A percentile compares a stretch with the other conserved stretches of the same genome.
These are phyloP conservation scores for Fusarium newnesense DNA, from an alignment of 2,329 filamentous ascomycete species.

Conservation along the genomic window DNA sequence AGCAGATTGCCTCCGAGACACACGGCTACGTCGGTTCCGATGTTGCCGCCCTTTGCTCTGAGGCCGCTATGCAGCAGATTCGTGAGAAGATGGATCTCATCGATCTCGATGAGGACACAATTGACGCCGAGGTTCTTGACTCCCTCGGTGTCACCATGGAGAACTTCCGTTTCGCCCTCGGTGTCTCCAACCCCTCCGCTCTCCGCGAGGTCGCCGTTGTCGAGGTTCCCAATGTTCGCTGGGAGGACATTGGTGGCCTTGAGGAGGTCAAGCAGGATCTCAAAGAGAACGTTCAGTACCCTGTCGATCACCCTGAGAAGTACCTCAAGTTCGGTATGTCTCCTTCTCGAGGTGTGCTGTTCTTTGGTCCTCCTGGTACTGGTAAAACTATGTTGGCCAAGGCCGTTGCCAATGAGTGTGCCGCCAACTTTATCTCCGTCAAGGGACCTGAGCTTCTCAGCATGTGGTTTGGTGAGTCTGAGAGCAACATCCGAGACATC, in stretches of 20 bases:
- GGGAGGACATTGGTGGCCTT: constrained; percentile 99
- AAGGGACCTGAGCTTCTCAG: constrained; percentile 98
- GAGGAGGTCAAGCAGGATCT: constrained; percentile 99
- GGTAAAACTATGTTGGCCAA: constrained; percentile 99
- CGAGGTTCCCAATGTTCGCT: constrained; percentile 98
- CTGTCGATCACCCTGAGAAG: constrained; percentile 98
- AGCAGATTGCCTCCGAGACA: constrained; percentile 96
- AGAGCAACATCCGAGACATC: constrained; percentile 99
- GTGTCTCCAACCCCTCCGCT: constrained; percentile 97
- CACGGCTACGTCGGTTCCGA: constrained; percentile 99
- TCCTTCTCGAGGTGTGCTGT: constrained; percentile 96
- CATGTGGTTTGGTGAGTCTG: constrained; percentile 99
- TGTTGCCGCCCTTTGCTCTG: constrained; percentile 96
- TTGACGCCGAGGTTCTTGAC: constrained; percentile 97
- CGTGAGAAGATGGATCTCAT: constrained; percentile 99
- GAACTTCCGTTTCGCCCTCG: constrained; percentile 99
- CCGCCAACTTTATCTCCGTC: constrained; percentile 99
- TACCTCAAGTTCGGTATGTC: constrained; percentile 99
- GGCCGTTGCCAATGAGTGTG: constrained; percentile 98
- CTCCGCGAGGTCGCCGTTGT: constrained; percentile 99
- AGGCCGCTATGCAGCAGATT: constrained; percentile 99
- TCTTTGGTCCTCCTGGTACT: constrained; percentile 99
- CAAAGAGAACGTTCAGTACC: constrained; percentile 98
- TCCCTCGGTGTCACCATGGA: constrained; percentile 99
- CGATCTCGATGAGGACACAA: constrained; percentile 98